These are phyloP conservation scores for Heliocybe sulcata DNA, from an alignment of 1,284 basidiomycete species.

Conservation along the genomic window DNA sequence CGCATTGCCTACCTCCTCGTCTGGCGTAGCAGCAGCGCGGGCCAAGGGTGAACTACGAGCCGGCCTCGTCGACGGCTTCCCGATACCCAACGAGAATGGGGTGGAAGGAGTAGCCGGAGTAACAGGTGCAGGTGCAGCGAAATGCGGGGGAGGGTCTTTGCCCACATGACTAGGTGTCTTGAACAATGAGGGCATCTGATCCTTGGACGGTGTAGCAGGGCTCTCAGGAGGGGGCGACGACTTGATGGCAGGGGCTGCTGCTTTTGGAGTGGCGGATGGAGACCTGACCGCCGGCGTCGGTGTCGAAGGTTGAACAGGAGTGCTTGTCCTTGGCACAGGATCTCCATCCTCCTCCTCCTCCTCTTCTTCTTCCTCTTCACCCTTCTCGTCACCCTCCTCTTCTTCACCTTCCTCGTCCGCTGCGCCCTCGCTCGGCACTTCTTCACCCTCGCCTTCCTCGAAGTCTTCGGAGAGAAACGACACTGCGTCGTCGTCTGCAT, in stretches of 20 bases:
- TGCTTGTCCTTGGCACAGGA: constrained; percentile 1
- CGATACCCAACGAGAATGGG: constrained; percentile 26
- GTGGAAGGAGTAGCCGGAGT: constrained; percentile 12
- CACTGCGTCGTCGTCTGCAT: constrained; percentile 21
- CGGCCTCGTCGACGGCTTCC: constrained; percentile 50
- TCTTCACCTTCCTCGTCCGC: constrained; percentile 5
- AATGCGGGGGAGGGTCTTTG: constrained; percentile 23
- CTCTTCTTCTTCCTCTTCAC: constrained; percentile 12
- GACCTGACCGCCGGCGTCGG: constrained; percentile 7
- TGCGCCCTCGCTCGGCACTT: background rate
- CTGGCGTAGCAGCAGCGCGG: constrained; percentile 34
- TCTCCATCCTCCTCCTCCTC: constrained; percentile 6
- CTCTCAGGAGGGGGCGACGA: constrained; percentile 17
- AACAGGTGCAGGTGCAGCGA: constrained; percentile 23
- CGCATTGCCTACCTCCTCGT: constrained; percentile 23
- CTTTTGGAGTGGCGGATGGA: constrained; percentile 36
- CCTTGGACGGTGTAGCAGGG: constrained; percentile 14
- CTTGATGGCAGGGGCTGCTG: constrained; percentile 18
- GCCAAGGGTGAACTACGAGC: constrained; percentile 58
- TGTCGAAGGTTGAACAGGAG: constrained; percentile 1
- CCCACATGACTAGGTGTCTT: too few relatives aligned
- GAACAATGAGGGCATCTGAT: too few relatives aligned
- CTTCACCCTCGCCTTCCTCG: constrained; percentile 1
- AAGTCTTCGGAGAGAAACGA: constrained; percentile 21
- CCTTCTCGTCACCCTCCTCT: constrained; percentile 10